Evolutionary conservation across 306 rosid species (phyloP).

Genomic region (Abrus pulchellus): DNA sequence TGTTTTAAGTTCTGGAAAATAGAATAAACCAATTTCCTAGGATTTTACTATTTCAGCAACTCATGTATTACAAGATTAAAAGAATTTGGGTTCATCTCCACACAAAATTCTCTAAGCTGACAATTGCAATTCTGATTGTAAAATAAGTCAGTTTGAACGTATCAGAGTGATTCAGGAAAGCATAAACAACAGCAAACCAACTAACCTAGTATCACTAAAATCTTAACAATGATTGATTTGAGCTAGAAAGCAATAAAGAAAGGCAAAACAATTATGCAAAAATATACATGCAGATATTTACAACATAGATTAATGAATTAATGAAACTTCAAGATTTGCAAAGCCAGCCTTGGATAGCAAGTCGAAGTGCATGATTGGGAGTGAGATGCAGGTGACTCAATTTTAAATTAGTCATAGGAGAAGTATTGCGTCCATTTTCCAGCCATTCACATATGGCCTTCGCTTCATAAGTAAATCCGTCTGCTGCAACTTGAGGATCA

Average conservation of each 20-base stretch:
- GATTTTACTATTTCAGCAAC: constrained; percentile 21
- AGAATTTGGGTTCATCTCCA: constrained; percentile 4
- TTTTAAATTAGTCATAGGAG: constrained; percentile 83
- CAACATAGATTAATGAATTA: neutral
- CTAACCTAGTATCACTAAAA: neutral
- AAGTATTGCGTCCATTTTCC: constrained; percentile 69
- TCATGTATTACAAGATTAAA: constrained; percentile 31
- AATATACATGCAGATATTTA: constrained; percentile 36
- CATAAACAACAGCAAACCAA: constrained; percentile 20
- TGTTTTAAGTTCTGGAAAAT: neutral
- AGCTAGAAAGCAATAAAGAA: constrained; percentile 10
- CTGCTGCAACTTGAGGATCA: constrained; percentile 86
- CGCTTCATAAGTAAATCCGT: constrained; percentile 86
- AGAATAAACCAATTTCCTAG: neutral
- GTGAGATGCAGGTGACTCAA: constrained; percentile 71
- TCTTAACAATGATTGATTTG: constrained; percentile 30
- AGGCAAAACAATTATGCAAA: constrained; percentile 17
- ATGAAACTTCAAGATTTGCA: constrained; percentile 62
- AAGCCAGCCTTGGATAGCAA: constrained; percentile 87
- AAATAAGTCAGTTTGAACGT: constrained; percentile 17
- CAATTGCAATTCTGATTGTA: constrained; percentile 21
- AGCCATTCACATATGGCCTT: constrained; percentile 80
- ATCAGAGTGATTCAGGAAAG: constrained; percentile 10
- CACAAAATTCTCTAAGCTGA: constrained; percentile 15
- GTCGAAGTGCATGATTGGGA: constrained; percentile 73